Evolutionary conservation across 805 yeast genomes (phyloP).

Genomic region (Dipodascopsis uninucleata): DNA sequence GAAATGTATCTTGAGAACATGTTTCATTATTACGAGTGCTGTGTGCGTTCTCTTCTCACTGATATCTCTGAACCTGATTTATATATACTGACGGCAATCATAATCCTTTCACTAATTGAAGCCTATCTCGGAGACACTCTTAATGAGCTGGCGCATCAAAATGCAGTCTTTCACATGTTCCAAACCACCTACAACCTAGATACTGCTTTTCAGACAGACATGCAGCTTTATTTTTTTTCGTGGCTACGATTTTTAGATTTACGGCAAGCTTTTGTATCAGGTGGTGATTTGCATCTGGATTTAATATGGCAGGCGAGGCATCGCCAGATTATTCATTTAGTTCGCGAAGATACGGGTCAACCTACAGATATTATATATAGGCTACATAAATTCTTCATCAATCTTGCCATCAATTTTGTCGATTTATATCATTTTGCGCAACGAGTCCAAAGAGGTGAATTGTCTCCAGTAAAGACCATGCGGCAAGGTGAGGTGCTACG

Average conservation of each 20-base stretch:
- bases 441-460: conserved; percentile 5
- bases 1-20: conserved; percentile 44
- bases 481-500: conserved; percentile 15
- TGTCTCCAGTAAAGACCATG: conserved; percentile 4
- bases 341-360: neutral
- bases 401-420: conserved; percentile 8
- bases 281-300: conserved; percentile 9
- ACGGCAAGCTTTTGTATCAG: conserved; percentile 18
- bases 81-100: conserved; percentile 11
- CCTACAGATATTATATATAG: conserved; percentile 1
- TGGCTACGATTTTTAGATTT: conserved; percentile 21
- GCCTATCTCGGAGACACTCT: conserved; percentile 25
- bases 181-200: conserved; percentile 8
- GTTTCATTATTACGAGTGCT: conserved; percentile 22
- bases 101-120: conserved; percentile 19
- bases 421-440: conserved; percentile 17
- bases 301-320: conserved; percentile 9
- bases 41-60: conserved; percentile 6
- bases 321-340: neutral
- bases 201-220: conserved; percentile 11
- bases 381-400: conserved; percentile 5
- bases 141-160: conserved; percentile 23
- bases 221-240: conserved; percentile 12
- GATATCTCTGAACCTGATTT: conserved; percentile 13
- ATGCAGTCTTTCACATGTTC: conserved; percentile 17